Evolutionary conservation across 768 basidiomycete species (phyloP), one percentile per base, ranked within the genome.

Genomic region (Hortiboletus campestris): DNA sequence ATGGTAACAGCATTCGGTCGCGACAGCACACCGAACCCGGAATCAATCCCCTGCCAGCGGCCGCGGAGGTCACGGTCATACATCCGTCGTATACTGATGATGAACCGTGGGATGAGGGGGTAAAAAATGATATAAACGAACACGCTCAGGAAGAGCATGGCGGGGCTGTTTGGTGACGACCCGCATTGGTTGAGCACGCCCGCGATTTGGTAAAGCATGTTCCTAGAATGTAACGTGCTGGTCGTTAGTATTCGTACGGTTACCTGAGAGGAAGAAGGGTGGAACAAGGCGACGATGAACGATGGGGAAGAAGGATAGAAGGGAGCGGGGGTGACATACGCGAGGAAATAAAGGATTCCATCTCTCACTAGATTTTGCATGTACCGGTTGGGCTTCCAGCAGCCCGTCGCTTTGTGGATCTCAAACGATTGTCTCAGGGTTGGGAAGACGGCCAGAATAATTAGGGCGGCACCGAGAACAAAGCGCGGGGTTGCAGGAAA

Each of bases 261-360:
- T 35, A 14, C 6, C 16, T 35, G 14, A 11, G 34, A 35, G 14
- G 34, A 14, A 6, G 13, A 14, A 14, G 14, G 6, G 34, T 14
- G 14, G 34, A 14, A 16, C 6, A 35, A 35, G 14, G 6, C 34
- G 16, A 35, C 34, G 4, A 6, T 14, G 34, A 35, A 35, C 14
- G 14, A 35, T 7, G 34, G 16, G 34, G 36, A 39, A 0, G 19
- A 32, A 2, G 25, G 25, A 25, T 6, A 25, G 25, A 13, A 34
- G 2, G 17, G 13, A 3, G 10, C 6, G 29, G 11, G 14, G 11
- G 3, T 7, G 13, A 55, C 63, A 2, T 43, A 64, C 63, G 29
- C 20, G 5, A 60, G 0, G 20, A 64, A 63, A 17, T 57, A 64
- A 6, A 51, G 25, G 0, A 46, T n/a, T 2, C 62, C 62, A 12